These are phyloP conservation scores for Laguncularia racemosa DNA, from an alignment of 345 rosid genomes.

Conservation along the genomic window DNA sequence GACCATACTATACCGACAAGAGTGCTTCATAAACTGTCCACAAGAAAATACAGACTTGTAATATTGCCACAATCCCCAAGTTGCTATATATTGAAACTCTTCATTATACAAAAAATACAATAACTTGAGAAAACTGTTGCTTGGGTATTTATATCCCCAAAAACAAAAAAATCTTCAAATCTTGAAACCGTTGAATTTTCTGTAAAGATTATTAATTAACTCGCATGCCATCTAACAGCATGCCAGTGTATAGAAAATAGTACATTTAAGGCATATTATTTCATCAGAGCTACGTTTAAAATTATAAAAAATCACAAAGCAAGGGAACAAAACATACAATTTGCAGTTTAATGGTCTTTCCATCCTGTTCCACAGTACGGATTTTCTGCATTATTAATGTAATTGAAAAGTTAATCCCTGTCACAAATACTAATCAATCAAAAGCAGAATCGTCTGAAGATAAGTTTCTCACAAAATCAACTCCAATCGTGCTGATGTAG, in stretches of 20 bases:
- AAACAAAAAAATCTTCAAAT: neutral
- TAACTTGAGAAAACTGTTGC: neutral
- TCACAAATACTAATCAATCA: neutral
- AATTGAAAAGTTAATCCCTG: neutral
- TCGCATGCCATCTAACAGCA: too few species aligned
- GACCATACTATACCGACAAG: neutral
- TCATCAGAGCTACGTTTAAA: neutral
- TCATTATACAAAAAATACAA: neutral
- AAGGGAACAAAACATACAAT: constrained; percentile 32
- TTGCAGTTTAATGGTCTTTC: constrained; percentile 75
- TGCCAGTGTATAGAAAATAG: too few species aligned
- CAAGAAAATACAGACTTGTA: too few species aligned
- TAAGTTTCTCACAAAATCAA: constrained; percentile 47
- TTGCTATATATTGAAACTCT: too few species aligned
- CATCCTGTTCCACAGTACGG: constrained; percentile 87
- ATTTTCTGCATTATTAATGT: constrained; percentile 56
- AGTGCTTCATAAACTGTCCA: too few species aligned
- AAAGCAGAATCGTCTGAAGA: neutral
- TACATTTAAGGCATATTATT: too few species aligned
- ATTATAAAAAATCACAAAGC: neutral
- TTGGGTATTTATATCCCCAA: neutral
- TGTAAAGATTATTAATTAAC: too few species aligned
- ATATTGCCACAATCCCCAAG: too few species aligned
- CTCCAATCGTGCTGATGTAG: constrained; percentile 77
- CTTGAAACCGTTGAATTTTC: too few species aligned